These are phyloP conservation scores for Malbranchea zuffiana DNA, from an alignment of 2,329 filamentous ascomycete species.

Conservation along the genomic window DNA sequence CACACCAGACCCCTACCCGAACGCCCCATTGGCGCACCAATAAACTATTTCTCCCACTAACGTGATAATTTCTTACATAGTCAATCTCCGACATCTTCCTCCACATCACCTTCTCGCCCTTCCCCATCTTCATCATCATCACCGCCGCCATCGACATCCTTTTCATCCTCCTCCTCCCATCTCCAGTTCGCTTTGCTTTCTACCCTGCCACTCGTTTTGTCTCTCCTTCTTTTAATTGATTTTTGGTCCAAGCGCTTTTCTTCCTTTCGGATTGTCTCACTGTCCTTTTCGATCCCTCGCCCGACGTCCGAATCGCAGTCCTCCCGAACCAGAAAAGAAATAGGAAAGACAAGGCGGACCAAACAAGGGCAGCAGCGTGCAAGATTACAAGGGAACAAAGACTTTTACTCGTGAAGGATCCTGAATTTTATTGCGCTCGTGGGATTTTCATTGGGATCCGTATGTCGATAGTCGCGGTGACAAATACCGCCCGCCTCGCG, in stretches of 20 bases:
- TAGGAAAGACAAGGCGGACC: no score
- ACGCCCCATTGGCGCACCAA: conserved; percentile 8
- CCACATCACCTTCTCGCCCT: conserved; percentile 18
- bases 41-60: conserved; percentile 9
- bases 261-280: conserved; percentile 1
- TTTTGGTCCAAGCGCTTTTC: conserved; percentile 3
- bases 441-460: no score
- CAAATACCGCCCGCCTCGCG: no score
- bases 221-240: conserved; percentile 17
- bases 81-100: conserved; percentile 12
- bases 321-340: no score
- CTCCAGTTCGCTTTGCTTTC: conserved; percentile 16
- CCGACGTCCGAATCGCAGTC: no score
- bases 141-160: conserved; percentile 6
- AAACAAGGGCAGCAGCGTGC: no score
- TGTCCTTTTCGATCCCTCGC: conserved; percentile 1
- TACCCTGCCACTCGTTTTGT: conserved; percentile 13
- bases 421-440: no score
- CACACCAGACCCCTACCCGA: conserved; percentile 4
- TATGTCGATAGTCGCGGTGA: no score
- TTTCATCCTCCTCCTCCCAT: conserved; percentile 11
- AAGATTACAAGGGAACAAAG: no score
- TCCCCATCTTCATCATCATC: not conserved
- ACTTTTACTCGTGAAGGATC: no score
- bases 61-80: conserved; percentile 4